Evolutionary conservation across 176 grass and related monocot species (phyloP).

Genomic region (barley (Hordeum vulgare)): MorexV3_pseudomolecules_assembly NC_058519.1:620655733-620656232

Average conservation of each 20-base stretch:
- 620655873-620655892: background rate
- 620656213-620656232: no score
- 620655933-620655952: background rate
- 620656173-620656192: no score
- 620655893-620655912: background rate
- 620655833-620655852: background rate
- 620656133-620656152: background rate
- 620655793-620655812: no score
- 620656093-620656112: background rate
- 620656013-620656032: background rate
- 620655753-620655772: no score
- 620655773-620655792: no score
- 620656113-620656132: background rate
- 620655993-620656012: background rate
- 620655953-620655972: background rate
- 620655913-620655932: background rate
- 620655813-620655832: no score
- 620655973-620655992: background rate
- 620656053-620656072: background rate
- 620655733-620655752: no score
- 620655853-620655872: background rate
- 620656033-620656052: background rate
- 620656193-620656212: no score
- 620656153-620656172: background rate
- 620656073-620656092: background rate